A percentile compares a stretch with the other conserved stretches of the same genome.
phyloP scores from a whole-genome alignment of 306 rosid genomes.

The Lagenaria siceraria region DNA sequence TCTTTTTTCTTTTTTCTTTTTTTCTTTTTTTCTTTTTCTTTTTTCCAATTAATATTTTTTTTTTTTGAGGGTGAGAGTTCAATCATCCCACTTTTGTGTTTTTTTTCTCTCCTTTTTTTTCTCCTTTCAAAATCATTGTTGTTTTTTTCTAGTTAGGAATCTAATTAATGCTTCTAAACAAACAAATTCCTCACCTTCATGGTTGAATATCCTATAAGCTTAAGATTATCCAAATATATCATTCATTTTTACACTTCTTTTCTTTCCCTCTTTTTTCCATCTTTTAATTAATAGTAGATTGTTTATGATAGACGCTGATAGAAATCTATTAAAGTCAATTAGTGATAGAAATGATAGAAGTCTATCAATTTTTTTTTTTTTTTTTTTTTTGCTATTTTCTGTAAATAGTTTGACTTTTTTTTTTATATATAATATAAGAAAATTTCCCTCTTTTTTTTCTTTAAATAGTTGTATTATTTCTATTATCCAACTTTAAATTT shows the following conservation, averaged over 20 bases:
- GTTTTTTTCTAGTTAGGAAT: constrained; percentile 2
- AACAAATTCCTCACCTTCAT: not conserved
- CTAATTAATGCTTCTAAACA: constrained; percentile 1
- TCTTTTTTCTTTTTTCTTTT: not conserved
- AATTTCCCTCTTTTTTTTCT: no score
- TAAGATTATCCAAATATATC: not conserved
- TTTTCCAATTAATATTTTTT: not conserved
- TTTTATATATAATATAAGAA: no score
- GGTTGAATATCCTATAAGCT: not conserved
- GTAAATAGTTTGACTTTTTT: no score
- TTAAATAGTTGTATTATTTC: not conserved
- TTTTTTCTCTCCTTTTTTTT: not conserved
- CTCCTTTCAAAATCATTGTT: not conserved
- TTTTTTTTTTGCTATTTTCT: no score
- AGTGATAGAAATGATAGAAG: no score
- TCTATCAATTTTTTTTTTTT: no score
- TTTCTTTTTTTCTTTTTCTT: not conserved
- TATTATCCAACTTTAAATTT: not conserved
- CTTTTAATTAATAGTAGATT: no score
- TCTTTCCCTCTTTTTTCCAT: not conserved
- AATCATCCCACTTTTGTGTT: not conserved
- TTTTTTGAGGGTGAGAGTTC: not conserved
- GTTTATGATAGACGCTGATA: no score
- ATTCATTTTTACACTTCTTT: not conserved
- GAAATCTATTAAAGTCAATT: no score